A percentile compares a stretch with the other conserved stretches of the same genome.
phyloP scores from a whole-genome alignment of 306 rosid species.

The Senna siamea region DNA sequence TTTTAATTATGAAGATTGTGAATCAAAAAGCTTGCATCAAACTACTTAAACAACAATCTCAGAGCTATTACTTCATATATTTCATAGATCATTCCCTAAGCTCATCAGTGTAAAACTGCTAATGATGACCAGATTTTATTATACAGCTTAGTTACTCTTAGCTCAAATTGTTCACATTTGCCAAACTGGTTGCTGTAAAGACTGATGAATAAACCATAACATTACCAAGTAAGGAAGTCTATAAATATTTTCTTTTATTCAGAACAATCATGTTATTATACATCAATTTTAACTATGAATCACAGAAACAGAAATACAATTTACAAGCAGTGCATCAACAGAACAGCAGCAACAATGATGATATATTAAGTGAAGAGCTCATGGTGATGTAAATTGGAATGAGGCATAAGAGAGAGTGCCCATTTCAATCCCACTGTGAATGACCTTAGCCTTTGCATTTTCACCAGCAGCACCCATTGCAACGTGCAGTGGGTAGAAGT shows the following conservation, averaged over 20 bases:
- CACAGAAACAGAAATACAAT: constrained; percentile 23
- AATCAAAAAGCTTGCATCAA: too few relatives aligned
- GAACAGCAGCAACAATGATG: neutral
- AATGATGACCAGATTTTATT: neutral
- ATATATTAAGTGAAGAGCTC: constrained; percentile 18
- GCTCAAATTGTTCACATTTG: neutral
- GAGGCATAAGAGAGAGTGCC: constrained; percentile 80
- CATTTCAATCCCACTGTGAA: constrained; percentile 63
- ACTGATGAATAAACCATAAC: neutral
- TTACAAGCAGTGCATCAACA: constrained; percentile 24
- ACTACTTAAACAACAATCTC: too few relatives aligned
- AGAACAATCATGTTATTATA: constrained; percentile 5
- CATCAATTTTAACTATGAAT: neutral
- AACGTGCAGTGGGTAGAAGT: constrained; percentile 76
- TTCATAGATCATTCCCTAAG: neutral
- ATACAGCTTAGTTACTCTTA: neutral
- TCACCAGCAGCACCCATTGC: constrained; percentile 87
- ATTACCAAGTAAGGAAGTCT: constrained; percentile 10
- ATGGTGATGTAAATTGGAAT: constrained; percentile 62
- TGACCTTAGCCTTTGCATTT: constrained; percentile 57
- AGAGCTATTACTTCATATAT: neutral
- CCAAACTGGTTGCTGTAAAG: neutral
- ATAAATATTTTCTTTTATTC: constrained; percentile 1
- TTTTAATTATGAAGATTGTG: too few relatives aligned
- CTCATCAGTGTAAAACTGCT: neutral